Conservation (phyloP, 208 protist genomes). For the Crithidia brevicula region DNA sequence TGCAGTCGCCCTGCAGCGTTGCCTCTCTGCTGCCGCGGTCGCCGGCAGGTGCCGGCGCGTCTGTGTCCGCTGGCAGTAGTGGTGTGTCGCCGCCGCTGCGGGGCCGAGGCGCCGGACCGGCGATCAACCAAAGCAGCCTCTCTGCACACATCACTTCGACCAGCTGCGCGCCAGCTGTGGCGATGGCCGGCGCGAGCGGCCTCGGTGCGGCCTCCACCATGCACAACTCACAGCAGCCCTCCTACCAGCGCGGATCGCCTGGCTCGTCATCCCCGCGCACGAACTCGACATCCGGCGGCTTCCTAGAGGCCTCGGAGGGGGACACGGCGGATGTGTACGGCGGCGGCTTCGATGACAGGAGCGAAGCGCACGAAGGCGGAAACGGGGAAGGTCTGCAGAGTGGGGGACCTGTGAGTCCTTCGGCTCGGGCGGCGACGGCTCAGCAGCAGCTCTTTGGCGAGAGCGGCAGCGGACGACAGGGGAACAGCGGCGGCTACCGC, state of each 20-base stretch:
- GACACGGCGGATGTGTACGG: slow-evolving; percentile 8
- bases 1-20: slow-evolving; percentile 13
- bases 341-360: background rate
- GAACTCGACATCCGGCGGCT: background rate
- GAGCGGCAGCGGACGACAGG: background rate
- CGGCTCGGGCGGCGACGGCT: background rate
- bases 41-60: background rate
- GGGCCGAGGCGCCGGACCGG: background rate
- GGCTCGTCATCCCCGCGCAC: slow-evolving; percentile 1
- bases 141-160: background rate
- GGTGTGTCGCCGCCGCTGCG: slow-evolving; percentile 2
- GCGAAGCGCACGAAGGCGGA: background rate
- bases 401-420: background rate
- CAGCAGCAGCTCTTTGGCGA: slow-evolving; percentile 5
- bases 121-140: background rate
- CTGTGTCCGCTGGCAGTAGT: background rate
- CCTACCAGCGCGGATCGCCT: background rate
- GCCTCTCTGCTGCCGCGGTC: slow-evolving; percentile 9
- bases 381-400: slow-evolving; percentile 3
- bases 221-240: slow-evolving; percentile 8
- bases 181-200: background rate
- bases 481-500: slow-evolving; percentile 1
- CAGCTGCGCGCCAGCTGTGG: background rate
- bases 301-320: background rate
- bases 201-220: slow-evolving; percentile 27